Base-by-base conservation (phyloP, 768 basidiomycete genomes). In the Mycena amicta region DNA sequence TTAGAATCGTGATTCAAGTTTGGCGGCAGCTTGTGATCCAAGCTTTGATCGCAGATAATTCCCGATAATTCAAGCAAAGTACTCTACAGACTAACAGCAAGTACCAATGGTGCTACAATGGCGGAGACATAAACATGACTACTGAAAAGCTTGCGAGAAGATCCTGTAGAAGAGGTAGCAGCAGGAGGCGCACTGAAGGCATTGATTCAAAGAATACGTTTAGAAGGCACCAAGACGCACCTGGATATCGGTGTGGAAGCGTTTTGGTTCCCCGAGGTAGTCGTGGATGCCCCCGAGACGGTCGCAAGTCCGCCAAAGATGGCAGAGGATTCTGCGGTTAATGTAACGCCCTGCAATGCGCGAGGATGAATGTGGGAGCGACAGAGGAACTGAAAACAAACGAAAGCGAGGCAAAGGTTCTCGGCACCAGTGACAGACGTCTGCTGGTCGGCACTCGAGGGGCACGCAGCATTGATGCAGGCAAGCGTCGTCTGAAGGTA, bases 361-460 rank as follows among this genome's bases (percentile, higher is more conserved):
- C 20, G 31, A 18, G 6, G 25, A 39, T 33, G 27, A n/a, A 5
- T 29, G 23, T 47, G 25, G 20, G 29, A 82, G 83, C 2, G 83
- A 85, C 62, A 83, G 85, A 83, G n/a, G n/a, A n/a, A n/a, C n/a
- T n/a, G 64, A 13, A 18, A 16, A 60, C 62, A 3, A 37, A 67
- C 43, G 55, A 58, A 56, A 47, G 47, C 5, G 46, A 58, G 23
- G 57, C 67, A 58, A 2, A 62, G 27, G 23, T 12, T 41, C 27
- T 59, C 57, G 12, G 61, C 57, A 8, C 53, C 61, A 16, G 2
- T 22, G 22, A 62, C 31, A 25, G 60, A 56, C 26, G 13, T 46
- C 25, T 53, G 52, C 18, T 62, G 60, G 56, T 62, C 60, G 1
- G 55, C 39, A 27, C 8, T 25, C n/a, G 46, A 56, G 27, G 56